These are phyloP conservation scores for Xylogone sp. DNA, from an alignment of 2,329 filamentous ascomycete genomes.

Conservation along the genomic window DNA sequence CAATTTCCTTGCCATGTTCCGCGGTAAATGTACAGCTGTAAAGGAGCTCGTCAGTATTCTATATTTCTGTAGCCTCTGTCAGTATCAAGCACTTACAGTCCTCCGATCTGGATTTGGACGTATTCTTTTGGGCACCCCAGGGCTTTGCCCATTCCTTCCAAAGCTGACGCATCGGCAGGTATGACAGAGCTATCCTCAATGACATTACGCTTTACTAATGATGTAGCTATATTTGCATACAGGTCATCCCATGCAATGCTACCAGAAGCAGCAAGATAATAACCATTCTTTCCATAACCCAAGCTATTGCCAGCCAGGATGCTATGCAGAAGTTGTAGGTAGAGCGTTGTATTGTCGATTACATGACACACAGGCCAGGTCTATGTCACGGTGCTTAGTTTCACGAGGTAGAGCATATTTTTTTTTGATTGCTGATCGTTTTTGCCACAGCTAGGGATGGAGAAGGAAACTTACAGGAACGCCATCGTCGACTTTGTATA, in stretches of 20 bases:
- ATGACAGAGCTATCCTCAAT: background rate
- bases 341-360: slow-evolving; percentile 41
- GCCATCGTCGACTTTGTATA: slow-evolving; percentile 39
- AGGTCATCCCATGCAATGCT: slow-evolving; percentile 47
- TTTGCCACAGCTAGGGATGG: too few relatives aligned
- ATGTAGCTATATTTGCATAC: slow-evolving; percentile 40
- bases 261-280: slow-evolving; percentile 47
- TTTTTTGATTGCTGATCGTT: background rate
- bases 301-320: slow-evolving; percentile 38
- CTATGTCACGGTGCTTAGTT: background rate
- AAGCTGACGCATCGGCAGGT: slow-evolving; percentile 29
- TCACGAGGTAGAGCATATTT: background rate
- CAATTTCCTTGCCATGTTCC: slow-evolving; percentile 36
- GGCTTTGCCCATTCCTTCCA: slow-evolving; percentile 38
- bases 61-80: slow-evolving; percentile 10
- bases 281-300: slow-evolving; percentile 40
- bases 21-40: slow-evolving; percentile 40
- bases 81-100: slow-evolving; percentile 28
- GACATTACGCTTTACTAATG: slow-evolving; percentile 32
- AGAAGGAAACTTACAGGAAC: slow-evolving; percentile 32
- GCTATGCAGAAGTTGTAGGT: slow-evolving; percentile 38
- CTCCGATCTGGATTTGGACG: slow-evolving; percentile 38
- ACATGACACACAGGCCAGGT: slow-evolving; percentile 51
- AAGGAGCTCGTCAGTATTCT: background rate
- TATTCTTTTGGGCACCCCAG: slow-evolving; percentile 30